Evolutionary conservation across 495 filamentous ascomycete genomes (phyloP), one percentile per base, ranked within the genome.

Genomic region (Penicilliopsis zonata): DNA sequence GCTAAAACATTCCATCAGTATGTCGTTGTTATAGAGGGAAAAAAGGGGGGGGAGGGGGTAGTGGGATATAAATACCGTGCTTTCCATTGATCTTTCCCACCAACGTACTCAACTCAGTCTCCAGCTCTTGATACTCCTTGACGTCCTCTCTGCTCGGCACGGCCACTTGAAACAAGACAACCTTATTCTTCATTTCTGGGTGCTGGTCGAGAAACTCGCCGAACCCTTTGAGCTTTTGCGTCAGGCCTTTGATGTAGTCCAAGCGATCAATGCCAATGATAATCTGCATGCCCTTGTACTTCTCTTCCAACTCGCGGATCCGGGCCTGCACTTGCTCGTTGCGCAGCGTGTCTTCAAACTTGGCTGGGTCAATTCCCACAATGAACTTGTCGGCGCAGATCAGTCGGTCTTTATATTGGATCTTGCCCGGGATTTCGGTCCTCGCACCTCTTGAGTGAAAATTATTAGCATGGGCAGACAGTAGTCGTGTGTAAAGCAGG

Each of bases 191-290:
- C 73, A 85, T 80, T 51, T 94, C 86, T 2, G 87, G 88, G 35
- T 96, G 81, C 36, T 93, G 82, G 9, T 82, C 83, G 20, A 96
- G 65, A 57, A 96, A 94, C 9, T 82, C 72, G 48, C 94, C 86
- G 13, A 92, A 78, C 0, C 85, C 86, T 42, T 93, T 84, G 12
- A 96, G 64, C 50, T 96, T 96, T 53, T 93, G 85, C 0, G 83
- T 81, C n/a, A 96, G 76, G 18, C 87, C 88, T 47, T 96, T 96
- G 69, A 93, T 92, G 47, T 94, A 88, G 49, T 96, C 88, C 26
- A 96, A 66, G 23, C 88, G 72, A 46, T 96, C 88, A 13, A 96
- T 85, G 22, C 88, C 88, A 12, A 96, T 77, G 36, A 96, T 92
- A 18, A 96, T 62, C 56, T 87, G 88, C 29, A 83, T 75, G 27